These are phyloP conservation scores for Danielozyma ontarioensis DNA, from an alignment of 805 yeast genomes.

Conservation along the genomic window DNA sequence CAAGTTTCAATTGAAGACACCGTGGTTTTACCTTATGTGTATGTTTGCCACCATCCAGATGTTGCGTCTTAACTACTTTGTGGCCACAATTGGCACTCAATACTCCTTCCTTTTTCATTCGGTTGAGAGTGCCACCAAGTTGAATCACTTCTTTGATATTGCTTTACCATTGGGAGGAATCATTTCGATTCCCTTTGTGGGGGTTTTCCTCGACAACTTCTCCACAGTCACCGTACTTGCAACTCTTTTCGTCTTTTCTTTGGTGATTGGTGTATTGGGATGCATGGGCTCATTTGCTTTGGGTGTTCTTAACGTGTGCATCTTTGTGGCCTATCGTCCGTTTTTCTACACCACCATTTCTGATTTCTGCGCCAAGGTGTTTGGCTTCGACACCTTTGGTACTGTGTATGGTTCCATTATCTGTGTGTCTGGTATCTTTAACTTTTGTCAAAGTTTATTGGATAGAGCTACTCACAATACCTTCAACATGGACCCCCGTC, in stretches of 20 bases:
- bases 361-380: slow-evolving; percentile 58
- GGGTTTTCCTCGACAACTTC: slow-evolving; percentile 44
- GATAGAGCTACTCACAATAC: slow-evolving; percentile 47
- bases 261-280: slow-evolving; percentile 46
- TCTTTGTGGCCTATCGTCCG: slow-evolving; percentile 52
- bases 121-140: slow-evolving; percentile 26
- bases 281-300: slow-evolving; percentile 33
- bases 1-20: slow-evolving; percentile 43
- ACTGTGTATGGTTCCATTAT: slow-evolving; percentile 54
- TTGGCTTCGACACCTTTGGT: slow-evolving; percentile 59
- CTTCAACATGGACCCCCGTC: slow-evolving; percentile 52
- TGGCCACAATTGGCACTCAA: slow-evolving; percentile 54
- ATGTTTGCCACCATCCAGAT: slow-evolving; percentile 49
- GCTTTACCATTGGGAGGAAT: slow-evolving; percentile 56
- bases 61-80: slow-evolving; percentile 54
- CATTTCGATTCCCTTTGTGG: slow-evolving; percentile 50
- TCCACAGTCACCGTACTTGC: slow-evolving; percentile 42
- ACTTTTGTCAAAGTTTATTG: slow-evolving; percentile 42
- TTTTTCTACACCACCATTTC: slow-evolving; percentile 54
- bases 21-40: slow-evolving; percentile 49
- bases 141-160: slow-evolving; percentile 46
- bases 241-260: slow-evolving; percentile 35
- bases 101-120: slow-evolving; percentile 44
- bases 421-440: slow-evolving; percentile 47
- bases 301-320: slow-evolving; percentile 40